phyloP scores from a whole-genome alignment of 2,329 filamentous ascomycete species.

The Penicillium olsonii region DNA sequence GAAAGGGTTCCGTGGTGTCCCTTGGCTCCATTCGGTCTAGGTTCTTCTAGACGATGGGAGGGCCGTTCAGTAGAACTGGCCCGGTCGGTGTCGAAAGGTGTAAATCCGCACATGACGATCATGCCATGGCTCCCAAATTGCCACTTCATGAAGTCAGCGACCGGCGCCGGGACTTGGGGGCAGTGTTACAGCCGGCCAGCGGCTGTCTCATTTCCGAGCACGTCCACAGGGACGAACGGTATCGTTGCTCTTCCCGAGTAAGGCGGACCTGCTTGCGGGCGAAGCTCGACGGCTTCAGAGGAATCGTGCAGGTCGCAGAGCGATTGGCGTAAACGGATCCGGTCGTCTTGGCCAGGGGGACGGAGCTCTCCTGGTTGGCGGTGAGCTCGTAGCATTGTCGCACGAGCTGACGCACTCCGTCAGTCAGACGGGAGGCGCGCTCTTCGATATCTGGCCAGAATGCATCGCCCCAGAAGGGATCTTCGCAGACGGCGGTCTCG shows the following conservation, averaged over 20 bases:
- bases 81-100: neutral
- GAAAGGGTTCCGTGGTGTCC: neutral
- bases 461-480: conserved; percentile 45
- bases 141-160: conserved; percentile 25
- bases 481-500: conserved; percentile 43
- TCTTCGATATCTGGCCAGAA: conserved; percentile 46
- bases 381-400: conserved; percentile 42
- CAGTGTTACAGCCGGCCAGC: conserved; percentile 13
- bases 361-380: conserved; percentile 25
- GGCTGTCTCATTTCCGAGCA: conserved; percentile 24
- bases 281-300: conserved; percentile 32
- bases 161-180: conserved; percentile 25
- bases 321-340: conserved; percentile 23
- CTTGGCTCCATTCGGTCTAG: neutral
- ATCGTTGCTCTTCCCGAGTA: conserved; percentile 37
- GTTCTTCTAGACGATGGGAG: neutral
- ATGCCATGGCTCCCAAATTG: neutral
- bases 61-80: neutral
- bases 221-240: conserved; percentile 28
- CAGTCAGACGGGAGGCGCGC: conserved; percentile 39
- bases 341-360: conserved; percentile 17
- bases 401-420: conserved; percentile 42
- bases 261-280: conserved; percentile 34
- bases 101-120: conserved; percentile 1
- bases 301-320: conserved; percentile 25